These are phyloP conservation scores for Rubus idaeus DNA, from an alignment of 306 rosid genomes.

Conservation along the genomic window DNA sequence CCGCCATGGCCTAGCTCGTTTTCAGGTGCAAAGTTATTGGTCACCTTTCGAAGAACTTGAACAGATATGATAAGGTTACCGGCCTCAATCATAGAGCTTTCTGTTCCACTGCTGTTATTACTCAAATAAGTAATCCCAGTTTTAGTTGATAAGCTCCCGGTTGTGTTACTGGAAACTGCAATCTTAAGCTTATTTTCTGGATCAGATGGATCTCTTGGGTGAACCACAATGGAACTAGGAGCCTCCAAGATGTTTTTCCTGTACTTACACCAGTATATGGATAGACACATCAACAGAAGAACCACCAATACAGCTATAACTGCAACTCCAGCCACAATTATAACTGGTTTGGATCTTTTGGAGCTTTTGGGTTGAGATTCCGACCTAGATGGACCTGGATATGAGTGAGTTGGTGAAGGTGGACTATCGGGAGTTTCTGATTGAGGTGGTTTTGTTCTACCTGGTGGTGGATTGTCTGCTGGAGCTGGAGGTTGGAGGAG, in stretches of 20 bases:
- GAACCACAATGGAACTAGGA: slow-evolving; percentile 60
- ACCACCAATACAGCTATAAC: slow-evolving; percentile 22
- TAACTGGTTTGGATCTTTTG: slow-evolving; percentile 31
- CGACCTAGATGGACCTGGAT: slow-evolving; percentile 24
- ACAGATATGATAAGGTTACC: slow-evolving; percentile 60
- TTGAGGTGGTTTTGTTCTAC: slow-evolving; percentile 20
- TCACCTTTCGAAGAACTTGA: slow-evolving; percentile 68
- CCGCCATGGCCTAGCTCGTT: slow-evolving; percentile 85
- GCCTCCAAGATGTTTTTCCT: slow-evolving; percentile 33
- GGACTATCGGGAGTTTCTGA: slow-evolving; percentile 27
- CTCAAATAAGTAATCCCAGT: slow-evolving; percentile 47
- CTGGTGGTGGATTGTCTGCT: slow-evolving; percentile 6
- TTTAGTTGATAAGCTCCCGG: slow-evolving; percentile 50
- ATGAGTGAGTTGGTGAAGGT: slow-evolving; percentile 23
- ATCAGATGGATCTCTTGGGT: slow-evolving; percentile 63
- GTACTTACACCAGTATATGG: slow-evolving; percentile 41
- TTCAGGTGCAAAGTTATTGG: slow-evolving; percentile 53
- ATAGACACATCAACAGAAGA: slow-evolving; percentile 38
- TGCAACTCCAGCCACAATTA: slow-evolving; percentile 30
- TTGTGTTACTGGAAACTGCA: slow-evolving; percentile 49
- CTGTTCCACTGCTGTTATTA: slow-evolving; percentile 54
- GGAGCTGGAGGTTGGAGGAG: slow-evolving; percentile 39
- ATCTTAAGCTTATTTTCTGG: slow-evolving; percentile 48
- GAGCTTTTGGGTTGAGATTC: slow-evolving; percentile 28
- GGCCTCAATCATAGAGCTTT: slow-evolving; percentile 45